A percentile compares a stretch with the other conserved stretches of the same genome.
Evolutionary conservation across 2,329 filamentous ascomycete genomes (phyloP).

Genomic region (Aureobasidium sp.): DNA sequence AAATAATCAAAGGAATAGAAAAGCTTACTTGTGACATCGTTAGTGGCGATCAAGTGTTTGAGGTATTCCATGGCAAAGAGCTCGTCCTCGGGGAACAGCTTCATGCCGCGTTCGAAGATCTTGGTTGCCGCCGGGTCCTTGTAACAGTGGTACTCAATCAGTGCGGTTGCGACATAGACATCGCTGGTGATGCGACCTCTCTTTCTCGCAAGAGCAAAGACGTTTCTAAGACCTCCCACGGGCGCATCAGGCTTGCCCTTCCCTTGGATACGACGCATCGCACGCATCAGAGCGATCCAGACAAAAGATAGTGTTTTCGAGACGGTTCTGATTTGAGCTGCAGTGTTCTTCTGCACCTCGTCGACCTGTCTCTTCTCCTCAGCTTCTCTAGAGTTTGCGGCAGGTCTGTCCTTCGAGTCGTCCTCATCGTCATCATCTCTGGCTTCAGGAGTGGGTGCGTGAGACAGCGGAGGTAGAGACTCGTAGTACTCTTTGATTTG

Average conservation of each 20-base stretch:
- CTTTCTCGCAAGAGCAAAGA: slow-evolving; percentile 83
- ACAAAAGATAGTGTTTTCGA: slow-evolving; percentile 82
- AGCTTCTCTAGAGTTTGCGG: slow-evolving; percentile 38
- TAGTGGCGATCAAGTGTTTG: slow-evolving; percentile 85
- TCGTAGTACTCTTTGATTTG: slow-evolving; percentile 49
- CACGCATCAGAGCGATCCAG: slow-evolving; percentile 90
- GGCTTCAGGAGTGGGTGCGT: slow-evolving; percentile 32
- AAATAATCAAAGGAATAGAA: slow-evolving; percentile 16
- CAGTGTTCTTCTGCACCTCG: slow-evolving; percentile 56
- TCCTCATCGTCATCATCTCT: slow-evolving; percentile 50
- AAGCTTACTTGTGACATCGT: slow-evolving; percentile 81
- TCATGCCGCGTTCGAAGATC: slow-evolving; percentile 91
- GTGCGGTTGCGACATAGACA: slow-evolving; percentile 85
- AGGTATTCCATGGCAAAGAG: slow-evolving; percentile 91
- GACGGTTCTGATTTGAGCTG: slow-evolving; percentile 64
- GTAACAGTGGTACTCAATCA: slow-evolving; percentile 93
- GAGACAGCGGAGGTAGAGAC: slow-evolving; percentile 28
- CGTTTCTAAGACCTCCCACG: slow-evolving; percentile 66
- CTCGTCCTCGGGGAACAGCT: slow-evolving; percentile 89
- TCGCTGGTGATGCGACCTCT: slow-evolving; percentile 85
- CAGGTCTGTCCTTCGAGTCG: slow-evolving; percentile 28
- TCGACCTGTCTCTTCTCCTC: slow-evolving; percentile 48
- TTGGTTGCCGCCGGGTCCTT: slow-evolving; percentile 87
- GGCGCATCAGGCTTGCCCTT: slow-evolving; percentile 51
- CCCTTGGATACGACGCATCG: slow-evolving; percentile 89